phyloP scores from a whole-genome alignment of 176 grass and related monocot genomes.

The Ensete ventricosum region DNA sequence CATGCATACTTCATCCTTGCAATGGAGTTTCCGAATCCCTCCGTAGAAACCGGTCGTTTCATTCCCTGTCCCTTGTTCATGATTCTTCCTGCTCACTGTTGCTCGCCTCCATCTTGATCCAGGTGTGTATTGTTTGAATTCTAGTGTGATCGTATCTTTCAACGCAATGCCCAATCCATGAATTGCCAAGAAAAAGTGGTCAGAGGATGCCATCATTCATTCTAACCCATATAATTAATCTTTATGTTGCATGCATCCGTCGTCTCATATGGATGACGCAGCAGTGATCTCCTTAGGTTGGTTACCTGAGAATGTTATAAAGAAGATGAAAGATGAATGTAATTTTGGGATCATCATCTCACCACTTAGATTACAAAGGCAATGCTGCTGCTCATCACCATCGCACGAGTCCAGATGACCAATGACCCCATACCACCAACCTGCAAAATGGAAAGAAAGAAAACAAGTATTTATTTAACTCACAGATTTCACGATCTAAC shows the following conservation, averaged over 20 bases:
- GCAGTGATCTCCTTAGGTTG: no score
- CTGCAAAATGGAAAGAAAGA: constrained; percentile 20
- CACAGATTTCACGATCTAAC: constrained; percentile 3
- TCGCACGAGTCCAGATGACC: constrained; percentile 64
- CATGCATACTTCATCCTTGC: constrained; percentile 48
- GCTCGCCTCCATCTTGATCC: constrained; percentile 65
- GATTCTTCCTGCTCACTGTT: constrained; percentile 51
- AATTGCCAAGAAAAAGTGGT: not conserved
- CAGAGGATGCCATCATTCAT: not conserved
- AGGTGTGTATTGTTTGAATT: constrained; percentile 72
- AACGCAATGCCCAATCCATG: not conserved
- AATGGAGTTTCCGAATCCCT: constrained; percentile 62
- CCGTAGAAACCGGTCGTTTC: constrained; percentile 75
- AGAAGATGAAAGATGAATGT: constrained; percentile 3
- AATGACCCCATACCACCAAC: constrained; percentile 91
- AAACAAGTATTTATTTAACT: no score
- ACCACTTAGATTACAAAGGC: constrained; percentile 71
- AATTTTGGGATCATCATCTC: constrained; percentile 8
- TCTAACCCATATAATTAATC: constrained; percentile 7
- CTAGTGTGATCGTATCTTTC: constrained; percentile 53
- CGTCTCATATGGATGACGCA: no score
- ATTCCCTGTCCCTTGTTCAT: constrained; percentile 49
- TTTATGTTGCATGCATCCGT: not conserved
- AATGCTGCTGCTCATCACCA: constrained; percentile 46
- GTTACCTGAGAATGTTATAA: not conserved